Base-by-base conservation (phyloP, 371 early-diverging fungal genomes). In the Mortierella sp. region DNA sequence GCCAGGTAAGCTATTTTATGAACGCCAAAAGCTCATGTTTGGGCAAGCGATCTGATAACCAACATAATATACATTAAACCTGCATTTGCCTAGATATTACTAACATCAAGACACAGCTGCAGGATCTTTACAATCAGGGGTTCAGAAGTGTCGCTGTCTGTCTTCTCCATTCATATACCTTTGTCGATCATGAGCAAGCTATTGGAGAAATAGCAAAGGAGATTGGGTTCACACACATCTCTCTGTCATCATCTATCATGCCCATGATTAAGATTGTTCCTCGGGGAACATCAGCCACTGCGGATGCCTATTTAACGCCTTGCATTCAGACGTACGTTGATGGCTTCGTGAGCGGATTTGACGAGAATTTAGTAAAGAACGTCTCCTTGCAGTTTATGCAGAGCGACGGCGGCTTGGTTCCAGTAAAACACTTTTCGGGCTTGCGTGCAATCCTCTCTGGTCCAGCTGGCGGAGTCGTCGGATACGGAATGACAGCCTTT, bases 241-340 rank as follows among this genome's bases (percentile, higher is more conserved):
- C 97, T 0, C 82, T 94, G 2, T 96, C 96, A 0, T 91, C 93
- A n/a, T 83, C 86, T 34, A 89, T 94, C 26, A 94, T 94, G 88
- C 96, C 97, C 7, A 96, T 95, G 94, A 92, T 97, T 76, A 97
- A 97, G 83, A 90, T 95, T 49, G 97, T 98, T 5, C 95, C 97
- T 4, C 92, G 99, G 22, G 96, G 96, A 12, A 93, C 93, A 7
- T 96, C 97, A 9, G 91, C 97, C 0, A 92, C 93, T 4, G 95
- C 94, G 0, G 97, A 98, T 74, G 96, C 96, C 1, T 98, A 98
- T 73, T 85, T 98, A 64, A 96, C 98, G 2, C 99, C 98, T 2
- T 91, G 93, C 71, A 95, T 98, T 68, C 88, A 91, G 58, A 86
- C 89, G 8, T 97, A 97, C 72, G 88, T 97, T 22, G 82, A 91